Percentiles rank a stretch among this genome's conserved stretches.
Conservation (phyloP, 805 yeast genomes). For the Wickerhamiella azyma region DNA sequence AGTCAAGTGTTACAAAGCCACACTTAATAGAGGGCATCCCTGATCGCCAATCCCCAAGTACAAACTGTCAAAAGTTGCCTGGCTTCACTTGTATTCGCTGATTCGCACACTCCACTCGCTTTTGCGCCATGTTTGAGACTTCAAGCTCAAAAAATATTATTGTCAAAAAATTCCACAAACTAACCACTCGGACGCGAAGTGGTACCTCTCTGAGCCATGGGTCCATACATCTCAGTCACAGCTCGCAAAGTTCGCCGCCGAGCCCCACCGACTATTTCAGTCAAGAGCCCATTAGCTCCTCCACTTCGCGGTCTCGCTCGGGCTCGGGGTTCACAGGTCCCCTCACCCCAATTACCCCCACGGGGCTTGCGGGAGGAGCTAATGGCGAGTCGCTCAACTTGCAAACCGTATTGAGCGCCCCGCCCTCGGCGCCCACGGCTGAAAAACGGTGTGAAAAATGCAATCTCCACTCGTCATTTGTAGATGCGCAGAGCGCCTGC, state of each 20-base stretch:
- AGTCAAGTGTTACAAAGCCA: neutral
- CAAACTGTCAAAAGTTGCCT: too few species aligned
- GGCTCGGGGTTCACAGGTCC: constrained; percentile 1
- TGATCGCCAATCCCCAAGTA: neutral
- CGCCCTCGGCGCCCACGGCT: neutral
- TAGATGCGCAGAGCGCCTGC: neutral
- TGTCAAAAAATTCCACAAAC: constrained; percentile 3
- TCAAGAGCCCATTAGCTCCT: neutral
- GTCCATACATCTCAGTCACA: neutral
- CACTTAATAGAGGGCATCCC: neutral
- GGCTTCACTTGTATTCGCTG: too few species aligned
- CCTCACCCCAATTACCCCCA: constrained; percentile 5
- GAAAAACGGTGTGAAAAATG: neutral
- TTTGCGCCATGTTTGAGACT: neutral
- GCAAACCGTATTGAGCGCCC: neutral
- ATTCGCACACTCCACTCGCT: neutral
- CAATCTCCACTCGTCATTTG: neutral
- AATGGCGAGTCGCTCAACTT: neutral
- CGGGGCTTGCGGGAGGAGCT: constrained; percentile 1
- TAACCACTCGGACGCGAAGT: constrained; percentile 2
- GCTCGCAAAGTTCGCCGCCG: neutral
- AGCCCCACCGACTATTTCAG: neutral
- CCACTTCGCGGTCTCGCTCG: neutral
- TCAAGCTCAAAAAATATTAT: neutral
- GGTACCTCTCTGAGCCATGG: neutral